Evolutionary conservation across 2,329 filamentous ascomycete species (phyloP), one percentile per base, ranked within the genome.

Genomic region (Colletotrichum spinosum): DNA sequence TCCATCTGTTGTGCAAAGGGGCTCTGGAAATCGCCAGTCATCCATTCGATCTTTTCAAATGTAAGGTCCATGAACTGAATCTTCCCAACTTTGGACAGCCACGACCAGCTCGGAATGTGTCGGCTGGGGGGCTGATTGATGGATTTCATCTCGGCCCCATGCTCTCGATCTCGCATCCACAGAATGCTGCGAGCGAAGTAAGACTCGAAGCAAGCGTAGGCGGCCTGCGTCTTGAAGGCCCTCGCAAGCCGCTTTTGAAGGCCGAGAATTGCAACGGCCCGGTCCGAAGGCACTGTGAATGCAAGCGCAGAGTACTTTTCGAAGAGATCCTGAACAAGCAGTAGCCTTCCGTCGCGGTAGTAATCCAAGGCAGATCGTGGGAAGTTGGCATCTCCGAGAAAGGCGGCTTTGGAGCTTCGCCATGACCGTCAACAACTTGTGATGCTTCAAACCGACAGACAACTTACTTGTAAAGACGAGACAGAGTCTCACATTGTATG

Each of bases 401-500:
- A 62, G 7, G 39, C 51, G 5, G 62, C 51, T 10, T 61, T 61
- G 9, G 51, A 48, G 37, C 62, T 65, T 25, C 25, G 25, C 25
- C 25, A 25, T 25, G 25, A 25, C 25, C 25, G 25, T 25, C 25
- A 25, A 4, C 3, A 25, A 25, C 1, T 25, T 25, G 25, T 25
- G 25, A 25, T 25, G 25, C 25, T 25, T 25, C 25, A 4, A 25
- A 3, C 25, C 25, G 4, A 25, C 25, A 25, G 25, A 25, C 3
- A 25, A 25, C 25, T 25, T 25, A 25, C 25, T 25, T 25, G 25
- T 25, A 25, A 25, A 25, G 25, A 25, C 4, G 25, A 25, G 25
- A 3, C 25, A 25, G 25, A 25, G 25, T 78, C 45, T 79, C 77
- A 39, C 75, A 79, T 2, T 72, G 68, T 0, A 79, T 71, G 1